Conservation (phyloP, 2,329 filamentous ascomycete species). For the Tolypocladium cylindrosporum region DNA sequence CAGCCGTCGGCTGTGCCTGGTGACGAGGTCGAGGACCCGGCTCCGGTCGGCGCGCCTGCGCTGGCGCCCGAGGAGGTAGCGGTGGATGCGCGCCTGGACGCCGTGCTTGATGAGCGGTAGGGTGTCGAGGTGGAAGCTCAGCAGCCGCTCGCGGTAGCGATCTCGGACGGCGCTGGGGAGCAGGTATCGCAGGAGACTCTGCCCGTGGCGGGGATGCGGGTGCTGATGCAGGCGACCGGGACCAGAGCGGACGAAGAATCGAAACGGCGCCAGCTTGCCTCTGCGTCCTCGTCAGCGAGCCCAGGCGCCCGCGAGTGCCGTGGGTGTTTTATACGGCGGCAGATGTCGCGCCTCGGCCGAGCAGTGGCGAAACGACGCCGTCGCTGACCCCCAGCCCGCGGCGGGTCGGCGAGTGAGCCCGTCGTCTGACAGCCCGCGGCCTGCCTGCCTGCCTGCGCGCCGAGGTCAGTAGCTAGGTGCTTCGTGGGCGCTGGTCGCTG, state of each 20-base stretch:
- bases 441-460: neutral
- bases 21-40: slow-evolving; percentile 32
- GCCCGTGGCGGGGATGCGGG: slow-evolving; percentile 29
- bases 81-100: slow-evolving; percentile 68
- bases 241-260: slow-evolving; percentile 23
- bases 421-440: neutral
- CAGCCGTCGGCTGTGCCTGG: slow-evolving; percentile 32
- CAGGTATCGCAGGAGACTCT: slow-evolving; percentile 52
- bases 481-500: neutral
- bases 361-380: neutral
- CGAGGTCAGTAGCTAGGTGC: neutral
- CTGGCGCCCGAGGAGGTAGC: slow-evolving; percentile 58
- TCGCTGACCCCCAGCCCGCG: neutral
- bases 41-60: slow-evolving; percentile 38
- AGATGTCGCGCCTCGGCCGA: neutral
- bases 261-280: slow-evolving; percentile 33
- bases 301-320: neutral
- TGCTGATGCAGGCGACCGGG: slow-evolving; percentile 10
- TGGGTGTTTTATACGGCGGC: neutral
- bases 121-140: slow-evolving; percentile 64
- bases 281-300: neutral
- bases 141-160: slow-evolving; percentile 55
- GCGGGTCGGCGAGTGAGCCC: neutral
- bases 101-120: slow-evolving; percentile 61
- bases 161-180: slow-evolving; percentile 54